Conservation (phyloP, 1,139 yeast species). For the Torulaspora globosa region DNA sequence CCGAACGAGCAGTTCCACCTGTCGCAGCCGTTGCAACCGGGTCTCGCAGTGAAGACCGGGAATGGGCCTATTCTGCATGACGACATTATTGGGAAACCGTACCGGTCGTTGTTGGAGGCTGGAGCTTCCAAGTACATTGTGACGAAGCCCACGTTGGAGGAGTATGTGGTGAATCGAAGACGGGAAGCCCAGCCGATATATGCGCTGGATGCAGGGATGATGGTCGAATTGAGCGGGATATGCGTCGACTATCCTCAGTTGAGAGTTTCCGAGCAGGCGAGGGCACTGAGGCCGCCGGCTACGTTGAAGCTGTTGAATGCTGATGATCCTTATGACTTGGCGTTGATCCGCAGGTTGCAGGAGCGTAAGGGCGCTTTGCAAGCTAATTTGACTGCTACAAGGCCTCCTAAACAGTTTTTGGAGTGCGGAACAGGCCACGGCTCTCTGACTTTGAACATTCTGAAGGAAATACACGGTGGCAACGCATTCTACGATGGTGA, state of each 20-base stretch:
- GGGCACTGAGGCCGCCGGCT: constrained; percentile 1
- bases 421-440: constrained; percentile 56
- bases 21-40: constrained; percentile 25
- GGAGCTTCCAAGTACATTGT: constrained; percentile 34
- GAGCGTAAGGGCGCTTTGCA: neutral
- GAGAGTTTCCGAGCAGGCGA: constrained; percentile 17
- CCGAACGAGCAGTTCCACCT: constrained; percentile 27
- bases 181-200: constrained; percentile 50
- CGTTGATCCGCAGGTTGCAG: constrained; percentile 2
- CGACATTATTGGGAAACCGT: constrained; percentile 37
- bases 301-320: constrained; percentile 9
- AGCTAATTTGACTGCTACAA: neutral
- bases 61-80: constrained; percentile 38
- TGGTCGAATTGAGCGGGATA: constrained; percentile 44
- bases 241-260: constrained; percentile 42
- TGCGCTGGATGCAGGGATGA: constrained; percentile 45
- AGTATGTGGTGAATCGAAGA: constrained; percentile 40
- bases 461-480: constrained; percentile 42
- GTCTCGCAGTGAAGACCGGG: constrained; percentile 20
- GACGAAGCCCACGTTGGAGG: constrained; percentile 43
- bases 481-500: constrained; percentile 36
- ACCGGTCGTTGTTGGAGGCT: constrained; percentile 26
- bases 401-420: constrained; percentile 39
- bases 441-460: constrained; percentile 44
- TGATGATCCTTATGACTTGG: constrained; percentile 9